Conservation (phyloP, 805 yeast species). For the Myxozyma mucilagina region DNA sequence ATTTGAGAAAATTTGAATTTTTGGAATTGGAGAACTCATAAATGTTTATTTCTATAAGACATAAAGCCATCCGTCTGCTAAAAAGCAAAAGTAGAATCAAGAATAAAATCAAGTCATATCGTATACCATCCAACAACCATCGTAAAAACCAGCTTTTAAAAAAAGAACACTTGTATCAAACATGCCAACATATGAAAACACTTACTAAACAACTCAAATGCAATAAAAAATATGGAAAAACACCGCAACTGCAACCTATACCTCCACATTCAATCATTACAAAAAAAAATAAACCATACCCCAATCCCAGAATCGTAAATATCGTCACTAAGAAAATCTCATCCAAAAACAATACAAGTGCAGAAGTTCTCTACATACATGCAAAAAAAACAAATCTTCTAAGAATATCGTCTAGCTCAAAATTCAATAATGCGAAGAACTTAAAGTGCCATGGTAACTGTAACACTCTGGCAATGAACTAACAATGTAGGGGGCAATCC, state of each 20-base stretch:
- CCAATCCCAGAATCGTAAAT: background rate
- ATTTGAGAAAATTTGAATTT: too few species aligned
- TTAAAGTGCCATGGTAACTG: constrained; percentile 84
- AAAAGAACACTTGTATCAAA: too few species aligned
- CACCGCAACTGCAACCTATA: background rate
- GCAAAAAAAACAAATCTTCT: background rate
- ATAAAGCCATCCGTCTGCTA: too few species aligned
- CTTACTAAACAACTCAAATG: too few species aligned
- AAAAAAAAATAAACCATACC: background rate
- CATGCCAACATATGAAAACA: background rate
- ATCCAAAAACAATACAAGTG: background rate
- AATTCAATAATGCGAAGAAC: constrained; percentile 37
- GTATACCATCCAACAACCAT: too few species aligned
- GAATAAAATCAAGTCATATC: too few species aligned
- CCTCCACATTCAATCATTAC: background rate
- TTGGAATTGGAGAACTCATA: too few species aligned
- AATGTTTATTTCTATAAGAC: too few species aligned
- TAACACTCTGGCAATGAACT: constrained; percentile 89
- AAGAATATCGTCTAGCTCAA: background rate
- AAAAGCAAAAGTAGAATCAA: too few species aligned
- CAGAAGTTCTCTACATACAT: background rate
- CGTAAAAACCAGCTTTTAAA: too few species aligned
- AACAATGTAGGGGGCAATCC: constrained; percentile 80
- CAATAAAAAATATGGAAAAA: background rate
- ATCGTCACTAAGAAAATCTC: background rate